Base-by-base conservation (phyloP, 805 yeast genomes). In the Lipomyces starkeyi region DNA sequence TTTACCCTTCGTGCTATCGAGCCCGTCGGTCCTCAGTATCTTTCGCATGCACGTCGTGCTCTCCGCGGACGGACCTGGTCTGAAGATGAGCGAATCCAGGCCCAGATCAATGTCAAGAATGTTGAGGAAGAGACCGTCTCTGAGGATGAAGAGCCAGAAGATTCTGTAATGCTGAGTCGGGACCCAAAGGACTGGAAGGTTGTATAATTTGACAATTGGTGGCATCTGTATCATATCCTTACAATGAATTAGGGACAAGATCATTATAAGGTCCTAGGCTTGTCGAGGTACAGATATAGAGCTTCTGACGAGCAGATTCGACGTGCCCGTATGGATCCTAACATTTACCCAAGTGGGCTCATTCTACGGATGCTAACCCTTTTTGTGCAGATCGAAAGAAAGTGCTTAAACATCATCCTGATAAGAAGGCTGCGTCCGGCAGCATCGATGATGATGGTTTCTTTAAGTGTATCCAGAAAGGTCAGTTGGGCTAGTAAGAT, bases 11-110 rank as follows among this genome's bases (percentile, higher is more conserved):
- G 97, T 79, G 89, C 94, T 68, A 84, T 93, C 71, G 99, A 95
- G 83, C 98, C 99, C 52, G 97, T 94, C 73, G 99, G 99, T 66
- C 94, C 96, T 71, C 91, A 86, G 78, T 95, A 93, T 83, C 83
- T 95, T 75, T 97, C 97, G 62, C 99, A 95, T 78, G 98, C 98
- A 67, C 88, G 97, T 74, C 91, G 99, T 85, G 87, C 96, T 64
- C 84, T 93, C 75, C 88, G 97, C 82, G 97, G 97, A 79, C 97
- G 97, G 83, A 92, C 98, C 61, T 95, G 98, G 97, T 92, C 98
- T 65, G 98, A 95, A 82, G 95, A 87, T 77, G 99, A 95, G 83
- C 89, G 90, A 79, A 83, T 93, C 74, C 96, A 93, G 85, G 97
- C 97, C 69, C 96, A 89, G 78, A 88, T 87, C 81, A 91, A 91